Conservation (phyloP, 1,284 basidiomycete species). For the Hypsizygus ulmarius region DNA sequence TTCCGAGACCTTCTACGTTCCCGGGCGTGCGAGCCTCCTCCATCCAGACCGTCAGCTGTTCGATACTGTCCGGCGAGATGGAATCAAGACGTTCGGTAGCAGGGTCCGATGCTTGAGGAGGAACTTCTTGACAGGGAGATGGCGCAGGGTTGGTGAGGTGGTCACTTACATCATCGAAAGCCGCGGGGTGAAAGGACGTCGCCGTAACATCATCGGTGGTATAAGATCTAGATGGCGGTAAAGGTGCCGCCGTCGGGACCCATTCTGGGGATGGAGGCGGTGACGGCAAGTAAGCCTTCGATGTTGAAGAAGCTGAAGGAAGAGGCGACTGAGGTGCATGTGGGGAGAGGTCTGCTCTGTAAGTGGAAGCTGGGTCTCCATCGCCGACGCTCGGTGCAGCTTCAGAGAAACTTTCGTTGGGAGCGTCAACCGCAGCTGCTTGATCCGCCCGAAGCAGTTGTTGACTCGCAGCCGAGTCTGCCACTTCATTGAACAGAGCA, state of each 20-base stretch:
- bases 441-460: neutral
- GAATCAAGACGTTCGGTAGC: slow-evolving; percentile 3
- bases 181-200: neutral
- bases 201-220: neutral
- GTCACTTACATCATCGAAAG: neutral
- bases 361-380: neutral
- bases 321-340: slow-evolving; percentile 6
- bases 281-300: neutral
- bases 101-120: neutral
- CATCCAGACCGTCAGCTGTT: slow-evolving; percentile 38
- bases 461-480: neutral
- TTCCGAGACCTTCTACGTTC: slow-evolving; percentile 32
- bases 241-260: neutral
- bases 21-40: slow-evolving; percentile 36
- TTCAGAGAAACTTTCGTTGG: neutral
- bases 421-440: neutral
- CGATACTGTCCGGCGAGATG: slow-evolving; percentile 29
- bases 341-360: neutral
- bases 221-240: neutral
- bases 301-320: neutral
- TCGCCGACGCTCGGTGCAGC: neutral
- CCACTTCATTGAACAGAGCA: slow-evolving; percentile 27
- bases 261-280: neutral
- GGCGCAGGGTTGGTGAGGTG: no score
- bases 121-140: neutral